Evolutionary conservation across 202 grass and related monocot genomes (phyloP), one percentile per base, ranked within the genome.

Genomic region (Zizania palustris): DNA sequence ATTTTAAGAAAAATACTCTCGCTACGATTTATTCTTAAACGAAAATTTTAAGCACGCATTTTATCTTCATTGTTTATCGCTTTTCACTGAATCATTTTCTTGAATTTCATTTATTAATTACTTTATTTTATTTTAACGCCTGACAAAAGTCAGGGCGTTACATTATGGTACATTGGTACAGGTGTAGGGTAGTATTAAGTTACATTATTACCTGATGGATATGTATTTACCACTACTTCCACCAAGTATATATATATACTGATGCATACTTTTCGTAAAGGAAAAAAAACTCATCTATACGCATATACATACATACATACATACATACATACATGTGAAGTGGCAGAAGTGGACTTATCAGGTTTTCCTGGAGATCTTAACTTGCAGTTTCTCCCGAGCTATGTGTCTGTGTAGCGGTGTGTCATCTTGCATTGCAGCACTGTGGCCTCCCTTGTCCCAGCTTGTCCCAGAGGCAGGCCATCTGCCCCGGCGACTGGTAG

Each of bases 381-480:
- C 49, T 58, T 14, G 15, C 22, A 49, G 13, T 16, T 22, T 53
- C 75, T 63, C 33, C 60, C 40, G 49, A 41, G 33, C n/a, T 20
- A 4, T 4, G 28, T 28, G 28, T 2, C 28, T 28, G 48, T 65
- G n/a, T n/a, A n/a, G n/a, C n/a, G n/a, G n/a, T n/a, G n/a, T n/a
- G 71, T 88, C 77, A 93, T 82, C 78, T 88, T 19, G 80, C 80
- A 55, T 88, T 90, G 79, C 91, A 93, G 79, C 87, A 93, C 11
- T 76, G 67, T n/a, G 82, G 66, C 1, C 6, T 70, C 54, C 91
- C 87, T 74, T 67, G 69, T 74, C 72, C 22, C 50, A 88, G 80
- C 62, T 83, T 90, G 40, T 93, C 85, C 89, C 89, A 82, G 21
- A 83, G 79, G 85, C 85, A 88, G 16, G 58, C n/a, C 85, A 91